These are phyloP conservation scores for Paulownia fortunei DNA, from an alignment of 257 asterid genomes.

Conservation along the genomic window DNA sequence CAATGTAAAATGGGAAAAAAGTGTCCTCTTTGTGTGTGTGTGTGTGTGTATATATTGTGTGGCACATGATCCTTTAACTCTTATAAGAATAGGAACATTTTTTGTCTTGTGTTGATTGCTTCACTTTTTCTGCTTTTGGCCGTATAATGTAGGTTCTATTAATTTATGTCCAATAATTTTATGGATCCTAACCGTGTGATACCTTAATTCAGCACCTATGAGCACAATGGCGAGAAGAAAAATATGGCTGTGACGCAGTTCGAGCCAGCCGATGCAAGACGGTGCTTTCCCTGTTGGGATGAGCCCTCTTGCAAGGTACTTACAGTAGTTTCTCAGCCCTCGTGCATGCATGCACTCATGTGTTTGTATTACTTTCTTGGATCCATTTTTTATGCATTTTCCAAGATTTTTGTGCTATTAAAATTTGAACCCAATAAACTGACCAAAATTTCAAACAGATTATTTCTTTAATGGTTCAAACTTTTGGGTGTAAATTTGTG, in stretches of 20 bases:
- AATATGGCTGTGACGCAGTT: conserved; percentile 97
- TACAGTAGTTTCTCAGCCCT: background rate
- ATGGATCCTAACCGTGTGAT: conserved; percentile 22
- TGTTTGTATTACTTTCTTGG: conserved; percentile 12
- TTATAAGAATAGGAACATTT: background rate
- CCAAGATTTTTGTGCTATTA: background rate
- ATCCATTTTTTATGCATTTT: background rate
- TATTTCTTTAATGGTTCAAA: too few relatives aligned
- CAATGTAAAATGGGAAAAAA: conserved; percentile 7
- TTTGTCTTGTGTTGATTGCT: conserved; percentile 9
- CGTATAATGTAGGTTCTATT: conserved; percentile 1
- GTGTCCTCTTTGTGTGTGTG: background rate
- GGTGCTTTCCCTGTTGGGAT: conserved; percentile 99
- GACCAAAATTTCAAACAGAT: background rate
- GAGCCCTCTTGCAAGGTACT: conserved; percentile 95
- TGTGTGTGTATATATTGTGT: background rate
- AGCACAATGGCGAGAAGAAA: conserved; percentile 84
- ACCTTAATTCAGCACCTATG: conserved; percentile 64
- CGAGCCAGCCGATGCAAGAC: conserved; percentile 99
- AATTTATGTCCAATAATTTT: background rate
- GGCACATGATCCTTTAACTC: background rate
- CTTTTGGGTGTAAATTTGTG: too few relatives aligned
- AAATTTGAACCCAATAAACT: background rate
- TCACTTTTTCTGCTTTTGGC: conserved; percentile 10
- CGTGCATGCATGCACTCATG: background rate